These are phyloP conservation scores for Tuber brumale DNA, from an alignment of 495 filamentous ascomycete genomes.

Conservation along the genomic window DNA sequence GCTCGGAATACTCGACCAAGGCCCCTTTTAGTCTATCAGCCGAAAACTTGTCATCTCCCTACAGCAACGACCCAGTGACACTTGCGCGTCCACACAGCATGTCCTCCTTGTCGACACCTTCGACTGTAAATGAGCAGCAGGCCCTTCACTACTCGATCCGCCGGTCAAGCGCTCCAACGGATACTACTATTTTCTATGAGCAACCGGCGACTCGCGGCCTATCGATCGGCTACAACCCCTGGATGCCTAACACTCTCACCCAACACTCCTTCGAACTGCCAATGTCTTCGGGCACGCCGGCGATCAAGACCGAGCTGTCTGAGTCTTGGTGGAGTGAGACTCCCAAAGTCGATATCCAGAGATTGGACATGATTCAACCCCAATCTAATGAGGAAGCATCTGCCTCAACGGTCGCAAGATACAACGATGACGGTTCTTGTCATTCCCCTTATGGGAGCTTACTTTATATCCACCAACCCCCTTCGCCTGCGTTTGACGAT, in stretches of 20 bases:
- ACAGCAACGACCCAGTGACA: constrained; percentile 27
- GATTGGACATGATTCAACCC: constrained; percentile 8
- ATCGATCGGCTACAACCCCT: constrained; percentile 22
- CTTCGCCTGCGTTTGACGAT: constrained; percentile 34
- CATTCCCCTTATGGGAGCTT: constrained; percentile 24
- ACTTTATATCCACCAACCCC: constrained; percentile 31
- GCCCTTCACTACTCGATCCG: constrained; percentile 23
- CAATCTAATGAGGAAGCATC: constrained; percentile 14
- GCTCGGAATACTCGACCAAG: constrained; percentile 21
- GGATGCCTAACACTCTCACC: constrained; percentile 15
- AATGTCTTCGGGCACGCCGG: constrained; percentile 18
- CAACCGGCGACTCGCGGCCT: constrained; percentile 19
- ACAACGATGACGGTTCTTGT: constrained; percentile 19
- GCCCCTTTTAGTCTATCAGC: constrained; percentile 31
- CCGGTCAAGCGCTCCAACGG: constrained; percentile 27
- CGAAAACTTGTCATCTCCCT: constrained; percentile 20
- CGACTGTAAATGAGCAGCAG: constrained; percentile 16
- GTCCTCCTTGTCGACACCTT: constrained; percentile 28
- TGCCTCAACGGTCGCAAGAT: constrained; percentile 13
- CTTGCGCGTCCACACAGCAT: constrained; percentile 38
- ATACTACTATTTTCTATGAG: constrained; percentile 26
- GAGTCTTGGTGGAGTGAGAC: constrained; percentile 26
- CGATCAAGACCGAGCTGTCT: constrained; percentile 9
- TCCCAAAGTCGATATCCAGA: constrained; percentile 17
- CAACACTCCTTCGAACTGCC: constrained; percentile 23